Evolutionary conservation across 441 rosid genomes (phyloP), one percentile per base, ranked within the genome.

Genomic region (Sinapis alba): DNA sequence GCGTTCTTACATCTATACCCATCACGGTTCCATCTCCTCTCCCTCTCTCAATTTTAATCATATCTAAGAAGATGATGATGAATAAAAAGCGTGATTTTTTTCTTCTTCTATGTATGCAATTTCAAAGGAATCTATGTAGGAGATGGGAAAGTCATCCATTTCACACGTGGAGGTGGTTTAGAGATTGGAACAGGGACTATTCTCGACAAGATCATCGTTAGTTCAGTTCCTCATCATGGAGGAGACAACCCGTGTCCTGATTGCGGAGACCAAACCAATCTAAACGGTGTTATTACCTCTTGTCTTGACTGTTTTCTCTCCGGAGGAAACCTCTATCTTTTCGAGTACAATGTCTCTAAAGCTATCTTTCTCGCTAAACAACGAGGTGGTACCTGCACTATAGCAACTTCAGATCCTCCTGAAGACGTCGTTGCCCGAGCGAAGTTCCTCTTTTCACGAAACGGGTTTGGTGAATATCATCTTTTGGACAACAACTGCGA

Each of bases 311-410:
- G 98, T 59, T 93, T 93, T 68, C 90, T 93, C 65, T 61, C 81
- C 0, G 93, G 84, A 60, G 96, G 97, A 20, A 73, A 88, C 34
- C 87, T 91, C 13, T 88, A 89, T 78, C 85, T 79, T 59, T 91
- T 89, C 56, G 83, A 84, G 36, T 93, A 93, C 38, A 66, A 73
- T 13, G 89, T 84, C 79, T 79, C 88, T 5, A 79, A 84, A 2
- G 85, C 79, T 11, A 6, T 83, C 56, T 93, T 90, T 67, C 80
- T 93, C 30, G 97, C 86, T 26, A 91, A 91, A 76, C 82, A 82
- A 28, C 76, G 97, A 71, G 98, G 98, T 3, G 97, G 98, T 27
- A 93, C 96, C 11, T 87, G 94, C 81, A 93, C 97, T 3, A 84
- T 83, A 18, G 96, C 98, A 20, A 0, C 77, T 13, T 84, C 94